Evolutionary conservation across 495 filamentous ascomycete genomes (phyloP), one percentile per base, ranked within the genome.

Genomic region (Staphylotrichum tortipilum): DNA sequence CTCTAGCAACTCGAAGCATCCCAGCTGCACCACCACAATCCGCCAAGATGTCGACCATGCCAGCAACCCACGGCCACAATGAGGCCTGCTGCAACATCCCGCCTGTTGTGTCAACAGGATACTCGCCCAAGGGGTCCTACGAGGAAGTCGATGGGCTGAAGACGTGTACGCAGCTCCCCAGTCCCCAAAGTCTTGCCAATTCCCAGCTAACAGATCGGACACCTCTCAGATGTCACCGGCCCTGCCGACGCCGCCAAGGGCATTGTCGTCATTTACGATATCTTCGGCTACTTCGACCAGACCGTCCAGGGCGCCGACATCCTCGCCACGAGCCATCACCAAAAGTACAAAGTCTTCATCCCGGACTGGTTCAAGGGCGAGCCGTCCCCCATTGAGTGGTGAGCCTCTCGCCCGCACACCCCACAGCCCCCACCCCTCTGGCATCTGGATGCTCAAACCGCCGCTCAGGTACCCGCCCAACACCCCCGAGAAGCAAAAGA

Each of bases 401-500:
- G 24, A n/a, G 65, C 51, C 15, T 30, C 14, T 14, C 24, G 18
- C 10, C 23, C 39, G 6, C n/a, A 19, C n/a, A 6, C 35, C 29
- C 3, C 14, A 2, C 15, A n/a, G n/a, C n/a, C n/a, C n/a, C n/a
- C n/a, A n/a, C n/a, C n/a, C n/a, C n/a, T n/a, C n/a, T n/a, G n/a
- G n/a, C n/a, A n/a, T n/a, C n/a, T n/a, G n/a, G n/a, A n/a, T n/a
- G n/a, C n/a, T n/a, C n/a, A n/a, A n/a, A n/a, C n/a, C n/a, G n/a
- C n/a, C n/a, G n/a, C 6, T 3, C 22, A 63, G 71, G 72, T 87
- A 84, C 72, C 90, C 90, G 0, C 86, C 90, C 18, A 74, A 86
- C 66, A 95, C 72, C 40, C 70, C 83, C 17, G 88, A 95, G 61
- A 88, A 95, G 73, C 74, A 81, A 64, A 64, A 86, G 72, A 79